These are phyloP conservation scores for Yamadazyma olivae DNA, from an alignment of 805 yeast genomes.

Conservation along the genomic window DNA sequence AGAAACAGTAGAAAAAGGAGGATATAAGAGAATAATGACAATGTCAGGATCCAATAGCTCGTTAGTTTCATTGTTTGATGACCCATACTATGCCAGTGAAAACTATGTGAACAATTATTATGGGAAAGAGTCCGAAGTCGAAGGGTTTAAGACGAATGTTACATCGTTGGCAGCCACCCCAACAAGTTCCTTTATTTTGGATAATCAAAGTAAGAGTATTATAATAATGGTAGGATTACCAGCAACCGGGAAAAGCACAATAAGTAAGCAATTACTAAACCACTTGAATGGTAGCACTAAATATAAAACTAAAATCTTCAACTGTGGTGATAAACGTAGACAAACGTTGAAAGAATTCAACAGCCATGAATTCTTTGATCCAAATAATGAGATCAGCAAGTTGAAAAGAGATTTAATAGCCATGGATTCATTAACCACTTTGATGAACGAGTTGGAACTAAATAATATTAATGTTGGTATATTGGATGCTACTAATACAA, in stretches of 20 bases:
- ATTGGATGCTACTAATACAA: conserved; percentile 44
- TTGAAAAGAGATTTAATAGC: conserved; percentile 36
- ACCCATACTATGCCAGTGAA: neutral
- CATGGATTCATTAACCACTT: conserved; percentile 26
- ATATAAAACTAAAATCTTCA: conserved; percentile 32
- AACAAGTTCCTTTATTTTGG: conserved; percentile 5
- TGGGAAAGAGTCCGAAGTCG: neutral
- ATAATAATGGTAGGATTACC: conserved; percentile 38
- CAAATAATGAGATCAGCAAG: conserved; percentile 26
- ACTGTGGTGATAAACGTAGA: conserved; percentile 53
- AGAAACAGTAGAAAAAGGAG: too few species aligned
- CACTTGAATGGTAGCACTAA: conserved; percentile 24
- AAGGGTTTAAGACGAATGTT: conserved; percentile 2
- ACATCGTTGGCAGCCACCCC: conserved; percentile 4
- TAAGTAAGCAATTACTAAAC: conserved; percentile 30
- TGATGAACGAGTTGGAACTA: conserved; percentile 27
- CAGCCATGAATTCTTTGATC: conserved; percentile 37
- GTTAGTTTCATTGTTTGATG: conserved; percentile 3
- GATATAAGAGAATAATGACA: too few species aligned
- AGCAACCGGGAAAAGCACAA: conserved; percentile 40
- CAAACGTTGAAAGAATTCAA: conserved; percentile 21
- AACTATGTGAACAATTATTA: neutral
- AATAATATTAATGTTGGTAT: conserved; percentile 32
- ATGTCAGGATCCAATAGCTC: conserved; percentile 4
- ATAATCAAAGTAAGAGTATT: conserved; percentile 9